Base-by-base conservation (phyloP, 2,329 filamentous ascomycete species). In the Dryadomyces quercivorus region DNA sequence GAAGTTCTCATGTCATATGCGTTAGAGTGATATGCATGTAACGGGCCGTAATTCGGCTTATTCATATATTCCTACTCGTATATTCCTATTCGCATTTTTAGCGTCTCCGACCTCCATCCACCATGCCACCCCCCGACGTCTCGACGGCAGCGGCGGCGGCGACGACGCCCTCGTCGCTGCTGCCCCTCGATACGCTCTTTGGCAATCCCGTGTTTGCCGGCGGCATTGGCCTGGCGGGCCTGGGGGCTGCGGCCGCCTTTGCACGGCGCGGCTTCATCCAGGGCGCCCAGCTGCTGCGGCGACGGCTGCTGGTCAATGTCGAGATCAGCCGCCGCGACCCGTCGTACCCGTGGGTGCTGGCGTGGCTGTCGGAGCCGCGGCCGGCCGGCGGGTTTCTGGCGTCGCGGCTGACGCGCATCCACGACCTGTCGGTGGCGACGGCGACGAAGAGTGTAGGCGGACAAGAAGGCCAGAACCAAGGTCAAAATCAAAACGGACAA, bases 241-340 rank as follows among this genome's bases (percentile, higher is more conserved):
- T 98, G 52, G 93, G 90, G 59, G 88, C 90, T 38, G 85, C 80
- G 44, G 79, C 90, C 36, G 85, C 89, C 13, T 81, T 95, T 61
- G 88, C 84, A 34, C 89, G 93, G 59, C 85, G 85, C 64, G 88
- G 87, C 38, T 68, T 86, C 56, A 80, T 91, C 57, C 75, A 82
- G 62, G 82, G 82, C 54, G 83, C 85, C n/a, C 78, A 80, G 46
- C 76, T 94, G 55, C 72, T 95, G 56, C 86, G 88, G 51, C 84
- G 86, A 53, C 88, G 92, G 50, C 82, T 98, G 71, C 82, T 98
- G 34, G 88, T 97, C 63, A 90, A 96, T 63, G 83, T 98, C 63
- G 93, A 98, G 70, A 95, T 98, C 69, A 92, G 88, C 68, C 87
- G 89, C 65, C 88, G 92, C 63, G 93, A 98, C 70, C 83, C 89